Percentiles rank a stretch among this genome's conserved stretches.
phyloP scores from a whole-genome alignment of 768 basidiomycete genomes.

The Terana coerulea region DNA sequence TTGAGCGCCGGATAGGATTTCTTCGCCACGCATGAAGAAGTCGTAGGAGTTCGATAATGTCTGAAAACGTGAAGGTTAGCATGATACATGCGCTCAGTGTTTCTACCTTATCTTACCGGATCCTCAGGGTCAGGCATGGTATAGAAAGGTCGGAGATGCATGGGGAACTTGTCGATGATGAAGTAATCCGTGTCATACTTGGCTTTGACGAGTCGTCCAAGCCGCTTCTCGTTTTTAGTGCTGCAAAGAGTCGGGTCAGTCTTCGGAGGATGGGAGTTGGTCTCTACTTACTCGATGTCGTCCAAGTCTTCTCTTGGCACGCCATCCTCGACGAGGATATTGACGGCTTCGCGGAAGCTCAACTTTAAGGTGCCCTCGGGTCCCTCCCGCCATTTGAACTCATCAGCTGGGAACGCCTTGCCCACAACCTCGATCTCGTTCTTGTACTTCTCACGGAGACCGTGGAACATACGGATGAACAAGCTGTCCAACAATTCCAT shows the following conservation, averaged over 20 bases:
- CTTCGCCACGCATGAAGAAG: slow-evolving; percentile 99
- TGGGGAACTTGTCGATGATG: slow-evolving; percentile 99
- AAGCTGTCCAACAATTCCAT: slow-evolving; percentile 88
- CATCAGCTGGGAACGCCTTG: slow-evolving; percentile 91
- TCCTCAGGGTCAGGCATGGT: slow-evolving; percentile 97
- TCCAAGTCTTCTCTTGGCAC: slow-evolving; percentile 74
- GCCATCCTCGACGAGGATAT: slow-evolving; percentile 83
- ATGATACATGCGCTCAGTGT: not conserved
- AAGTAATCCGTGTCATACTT: slow-evolving; percentile 99
- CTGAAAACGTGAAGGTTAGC: slow-evolving; percentile 34
- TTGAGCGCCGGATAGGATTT: slow-evolving; percentile 97
- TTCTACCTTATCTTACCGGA: slow-evolving; percentile 48
- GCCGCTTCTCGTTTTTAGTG: slow-evolving; percentile 93
- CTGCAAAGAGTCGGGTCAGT: slow-evolving; percentile 33
- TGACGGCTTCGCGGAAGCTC: slow-evolving; percentile 83
- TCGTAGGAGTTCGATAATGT: slow-evolving; percentile 97
- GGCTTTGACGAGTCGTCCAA: slow-evolving; percentile 83
- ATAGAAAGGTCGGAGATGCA: slow-evolving; percentile 95
- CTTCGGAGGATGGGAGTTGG: not conserved
- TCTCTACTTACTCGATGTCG: slow-evolving; percentile 73
- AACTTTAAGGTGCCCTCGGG: slow-evolving; percentile 85
- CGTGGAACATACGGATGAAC: slow-evolving; percentile 83
- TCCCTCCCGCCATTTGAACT: slow-evolving; percentile 92
- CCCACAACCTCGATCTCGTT: slow-evolving; percentile 80
- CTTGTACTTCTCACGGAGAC: slow-evolving; percentile 68